A percentile compares a stretch with the other conserved stretches of the same genome.
phyloP scores from a whole-genome alignment of 768 basidiomycete species.

The Suillus subluteus region DNA sequence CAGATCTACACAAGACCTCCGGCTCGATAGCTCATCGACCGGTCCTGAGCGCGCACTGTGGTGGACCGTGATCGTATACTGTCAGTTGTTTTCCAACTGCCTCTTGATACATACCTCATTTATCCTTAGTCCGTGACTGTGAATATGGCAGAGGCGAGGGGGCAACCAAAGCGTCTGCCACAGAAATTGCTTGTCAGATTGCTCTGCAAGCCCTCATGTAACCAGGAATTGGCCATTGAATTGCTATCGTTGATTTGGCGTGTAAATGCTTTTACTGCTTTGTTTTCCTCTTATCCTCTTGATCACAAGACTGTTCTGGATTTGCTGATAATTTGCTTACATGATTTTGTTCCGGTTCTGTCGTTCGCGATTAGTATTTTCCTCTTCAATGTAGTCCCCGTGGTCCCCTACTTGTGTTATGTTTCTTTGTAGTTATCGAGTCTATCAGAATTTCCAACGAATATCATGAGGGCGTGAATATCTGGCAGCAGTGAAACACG shows the following conservation, averaged over 20 bases:
- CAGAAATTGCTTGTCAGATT: conserved; percentile 24
- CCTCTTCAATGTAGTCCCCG: neutral
- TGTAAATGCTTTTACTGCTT: neutral
- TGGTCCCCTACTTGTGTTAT: neutral
- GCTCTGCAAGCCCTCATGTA: neutral
- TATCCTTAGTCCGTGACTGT: conserved; percentile 23
- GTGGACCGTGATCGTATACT: conserved; percentile 3
- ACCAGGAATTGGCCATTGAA: neutral
- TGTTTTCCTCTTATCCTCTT: neutral
- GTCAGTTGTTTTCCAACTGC: neutral
- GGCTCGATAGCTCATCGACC: conserved; percentile 10
- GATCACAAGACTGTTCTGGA: neutral
- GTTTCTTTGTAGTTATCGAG: neutral
- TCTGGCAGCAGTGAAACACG: conserved; percentile 4
- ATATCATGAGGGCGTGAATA: conserved; percentile 2
- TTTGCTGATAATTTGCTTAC: neutral
- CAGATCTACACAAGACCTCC: conserved; percentile 7
- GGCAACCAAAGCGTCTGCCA: conserved; percentile 21
- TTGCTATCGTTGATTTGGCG: neutral
- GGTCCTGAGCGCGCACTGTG: neutral
- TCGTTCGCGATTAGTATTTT: neutral
- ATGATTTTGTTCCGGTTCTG: neutral
- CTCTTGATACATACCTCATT: neutral
- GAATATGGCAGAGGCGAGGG: conserved; percentile 29
- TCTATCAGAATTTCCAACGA: neutral